Percentiles rank a stretch among this genome's conserved stretches.
These are phyloP conservation scores for Diversispora epigaea DNA, from an alignment of 192 early-diverging fungal species.

Conservation along the genomic window DNA sequence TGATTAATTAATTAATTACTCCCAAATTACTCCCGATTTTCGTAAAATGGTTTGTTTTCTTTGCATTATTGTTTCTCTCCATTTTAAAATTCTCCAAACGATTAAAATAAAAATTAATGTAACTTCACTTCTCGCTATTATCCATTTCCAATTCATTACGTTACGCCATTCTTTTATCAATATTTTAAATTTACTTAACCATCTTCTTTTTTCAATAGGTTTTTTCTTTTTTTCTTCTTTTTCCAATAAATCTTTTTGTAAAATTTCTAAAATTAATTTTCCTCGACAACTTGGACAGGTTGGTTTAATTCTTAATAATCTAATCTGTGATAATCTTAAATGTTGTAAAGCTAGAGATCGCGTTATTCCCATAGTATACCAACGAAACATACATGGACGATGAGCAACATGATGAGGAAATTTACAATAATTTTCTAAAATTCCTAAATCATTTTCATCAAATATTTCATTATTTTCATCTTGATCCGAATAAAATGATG, in stretches of 20 bases:
- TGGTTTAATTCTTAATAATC: neutral
- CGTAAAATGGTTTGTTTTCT: neutral
- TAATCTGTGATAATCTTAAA: neutral
- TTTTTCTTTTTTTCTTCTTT: neutral
- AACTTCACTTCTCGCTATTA: neutral
- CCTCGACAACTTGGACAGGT: constrained; percentile 24
- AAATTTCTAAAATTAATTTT: constrained; percentile 1
- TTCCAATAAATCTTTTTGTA: constrained; percentile 7
- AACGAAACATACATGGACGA: constrained; percentile 19
- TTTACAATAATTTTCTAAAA: constrained; percentile 27
- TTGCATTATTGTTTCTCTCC: constrained; percentile 21
- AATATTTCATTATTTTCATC: neutral
- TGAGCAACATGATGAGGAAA: constrained; percentile 26
- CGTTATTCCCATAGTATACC: constrained; percentile 8
- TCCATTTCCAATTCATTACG: constrained; percentile 21
- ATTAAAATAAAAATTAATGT: constrained; percentile 14
- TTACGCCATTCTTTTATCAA: constrained; percentile 25
- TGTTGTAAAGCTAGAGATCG: neutral
- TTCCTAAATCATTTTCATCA: neutral
- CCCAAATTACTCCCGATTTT: no score
- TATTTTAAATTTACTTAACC: neutral
- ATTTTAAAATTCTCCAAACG: constrained; percentile 26
- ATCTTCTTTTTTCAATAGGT: neutral
- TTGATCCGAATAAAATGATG: constrained; percentile 1
- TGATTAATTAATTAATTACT: no score